Base-by-base conservation (phyloP, 305 asterid genomes). In the Plantago rigida region DNA sequence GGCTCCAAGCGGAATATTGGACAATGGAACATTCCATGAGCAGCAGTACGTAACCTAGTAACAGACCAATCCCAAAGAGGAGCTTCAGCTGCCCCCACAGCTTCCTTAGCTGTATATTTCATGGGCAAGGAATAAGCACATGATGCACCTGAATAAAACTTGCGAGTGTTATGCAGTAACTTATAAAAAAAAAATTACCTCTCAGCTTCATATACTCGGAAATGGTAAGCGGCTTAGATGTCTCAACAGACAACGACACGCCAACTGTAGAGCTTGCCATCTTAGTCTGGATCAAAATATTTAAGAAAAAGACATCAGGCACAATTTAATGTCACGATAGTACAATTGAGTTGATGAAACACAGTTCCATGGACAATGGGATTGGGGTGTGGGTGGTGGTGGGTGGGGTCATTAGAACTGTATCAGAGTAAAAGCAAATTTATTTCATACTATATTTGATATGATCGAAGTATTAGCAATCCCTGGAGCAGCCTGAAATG, bases 401-500 rank as follows among this genome's bases (percentile, higher is more conserved):
- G 39, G 39, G 3, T 1, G 5, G 39, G 5, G 39, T 4, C 7
- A 31, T 31, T 4, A 47, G 29, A 44, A 31, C 17, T 34, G 53
- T 17, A 17, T n/a, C 22, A 34, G 45, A 64, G 48, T 36, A 66
- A 74, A 31, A 31, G 39, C 39, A 31, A 17, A 57, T 48, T 31
- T 56, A 56, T 45, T 69, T 55, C 82, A 14, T 82, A 92, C 99
- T 79, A 93, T 64, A 79, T 75, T 79, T 64, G 89, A 78, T 73
- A 85, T 67, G 60, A 89, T 81, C 66, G 80, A 73, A 69, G 90
- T 75, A 79, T 80, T 85, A 62, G 97, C 78, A 73, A 87, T 74
- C 75, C 97, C 99, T 17, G 97, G 79, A 79, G 96, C 86, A 70
- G 95, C 96, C 75, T 84, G 96, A 77, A 93, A 93, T 70, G 99